Evolutionary conservation across 2,329 filamentous ascomycete genomes (phyloP).

Genomic region (Fusarium brachygibbosum): DNA sequence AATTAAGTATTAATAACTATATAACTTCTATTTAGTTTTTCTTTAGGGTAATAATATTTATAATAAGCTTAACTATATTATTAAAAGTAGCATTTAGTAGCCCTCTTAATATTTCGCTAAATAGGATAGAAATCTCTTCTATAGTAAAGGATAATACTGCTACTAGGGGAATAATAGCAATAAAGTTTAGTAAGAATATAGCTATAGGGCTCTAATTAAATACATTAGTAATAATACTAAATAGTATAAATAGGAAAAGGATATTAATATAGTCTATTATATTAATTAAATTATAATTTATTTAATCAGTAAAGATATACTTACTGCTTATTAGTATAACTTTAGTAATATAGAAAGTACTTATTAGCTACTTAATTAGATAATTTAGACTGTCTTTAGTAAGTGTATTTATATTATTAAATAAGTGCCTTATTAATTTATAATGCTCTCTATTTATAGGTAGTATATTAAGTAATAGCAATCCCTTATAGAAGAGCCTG

Average conservation of each 20-base stretch:
- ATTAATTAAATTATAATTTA: conserved; percentile 8
- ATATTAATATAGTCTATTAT: conserved; percentile 73
- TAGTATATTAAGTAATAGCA: neutral
- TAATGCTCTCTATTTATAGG: conserved; percentile 8
- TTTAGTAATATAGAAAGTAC: conserved; percentile 68
- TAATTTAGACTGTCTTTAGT: conserved; percentile 64
- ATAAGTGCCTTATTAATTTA: conserved; percentile 15
- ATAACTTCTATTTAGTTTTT: conserved; percentile 93
- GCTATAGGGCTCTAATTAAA: conserved; percentile 73
- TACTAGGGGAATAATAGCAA: conserved; percentile 82
- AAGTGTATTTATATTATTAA: conserved; percentile 56
- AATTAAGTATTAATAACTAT: conserved; percentile 97
- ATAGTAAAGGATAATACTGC: conserved; percentile 81
- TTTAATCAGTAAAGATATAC: conserved; percentile 47
- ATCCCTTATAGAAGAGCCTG: conserved; percentile 7
- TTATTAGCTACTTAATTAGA: conserved; percentile 60
- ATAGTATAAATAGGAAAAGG: conserved; percentile 78
- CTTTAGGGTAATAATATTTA: too few species aligned
- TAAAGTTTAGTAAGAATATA: conserved; percentile 82
- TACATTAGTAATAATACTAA: conserved; percentile 76
- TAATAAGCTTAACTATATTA: too few species aligned
- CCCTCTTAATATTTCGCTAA: too few species aligned
- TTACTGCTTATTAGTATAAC: conserved; percentile 70
- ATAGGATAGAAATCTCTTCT: conserved; percentile 79
- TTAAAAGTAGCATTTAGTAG: too few species aligned